Percentiles rank a stretch among this genome's conserved stretches.
phyloP scores from a whole-genome alignment of 164 flowering plant genomes.

The Chloranthus sessilifolius region DNA sequence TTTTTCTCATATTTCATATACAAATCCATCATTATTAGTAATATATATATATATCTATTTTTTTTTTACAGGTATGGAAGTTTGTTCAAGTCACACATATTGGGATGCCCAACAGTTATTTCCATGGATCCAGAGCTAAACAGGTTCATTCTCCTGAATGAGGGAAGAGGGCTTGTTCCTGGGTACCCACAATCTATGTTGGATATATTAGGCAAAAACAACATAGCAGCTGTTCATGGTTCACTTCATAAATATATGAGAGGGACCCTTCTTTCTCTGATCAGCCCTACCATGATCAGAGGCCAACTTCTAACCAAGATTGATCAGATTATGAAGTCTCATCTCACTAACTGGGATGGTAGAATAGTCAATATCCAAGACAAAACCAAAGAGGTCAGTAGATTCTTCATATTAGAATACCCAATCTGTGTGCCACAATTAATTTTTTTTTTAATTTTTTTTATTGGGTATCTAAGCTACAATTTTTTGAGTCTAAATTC shows the following conservation, averaged over 20 bases:
- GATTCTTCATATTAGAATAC: not conserved
- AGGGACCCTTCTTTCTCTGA: conserved; percentile 68
- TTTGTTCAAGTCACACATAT: conserved; percentile 82
- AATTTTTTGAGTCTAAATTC: no score
- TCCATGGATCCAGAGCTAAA: conserved; percentile 98
- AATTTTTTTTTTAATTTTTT: no score
- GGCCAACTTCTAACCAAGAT: conserved; percentile 66
- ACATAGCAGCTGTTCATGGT: conserved; percentile 92
- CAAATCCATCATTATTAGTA: no score
- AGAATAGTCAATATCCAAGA: conserved; percentile 68
- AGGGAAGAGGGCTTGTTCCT: conserved; percentile 84
- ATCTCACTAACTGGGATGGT: conserved; percentile 58
- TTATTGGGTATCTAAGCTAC: no score
- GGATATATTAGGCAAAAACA: conserved; percentile 74
- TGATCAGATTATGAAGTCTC: conserved; percentile 81
- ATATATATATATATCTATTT: no score
- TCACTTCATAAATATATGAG: conserved; percentile 77
- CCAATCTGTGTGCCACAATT: no score
- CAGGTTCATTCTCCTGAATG: conserved; percentile 80
- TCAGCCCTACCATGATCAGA: conserved; percentile 66
- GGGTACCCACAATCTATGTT: conserved; percentile 96
- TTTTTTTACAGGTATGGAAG: conserved; percentile 57
- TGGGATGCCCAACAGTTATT: conserved; percentile 85
- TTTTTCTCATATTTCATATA: no score
- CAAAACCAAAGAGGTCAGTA: conserved; percentile 82